Base-by-base conservation (phyloP, 805 yeast genomes). In the Candida ulmi region DNA sequence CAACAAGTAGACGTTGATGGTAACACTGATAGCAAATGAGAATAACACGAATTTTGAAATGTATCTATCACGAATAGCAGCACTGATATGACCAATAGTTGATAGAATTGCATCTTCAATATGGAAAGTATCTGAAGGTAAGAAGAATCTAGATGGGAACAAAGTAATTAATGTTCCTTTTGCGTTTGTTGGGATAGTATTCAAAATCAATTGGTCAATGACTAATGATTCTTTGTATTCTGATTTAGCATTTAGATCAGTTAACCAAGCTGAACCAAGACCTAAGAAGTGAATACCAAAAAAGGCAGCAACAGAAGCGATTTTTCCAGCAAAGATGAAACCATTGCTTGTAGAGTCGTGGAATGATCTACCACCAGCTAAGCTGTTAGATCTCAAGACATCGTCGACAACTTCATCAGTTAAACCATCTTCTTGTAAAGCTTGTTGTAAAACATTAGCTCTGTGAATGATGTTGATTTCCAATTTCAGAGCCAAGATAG, bases 371-470 rank as follows among this genome's bases (percentile, higher is more conserved):
- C 55, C 61, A 17, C 58, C 53, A n/a, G 51, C 18, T 40, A 44
- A 47, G n/a, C 26, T 35, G 17, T 40, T 44, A 12, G 51, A 49
- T 54, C 59, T 39, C 46, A 47, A 78, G 27, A 88, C 90, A 29
- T 78, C 72, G 47, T 76, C 79, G 11, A 96, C 96, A 26, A 84
- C 83, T 35, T 68, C 60, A 30, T 78, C 76, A 33, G 84, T 73
- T 26, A 91, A 76, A 19, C 99, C 98, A 55, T 91, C 99, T 59
- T 91, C 99, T 66, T 90, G 93, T 47, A 91, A 69, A 23, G 86
- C 88, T 46, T 77, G 79, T 57, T 83, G 80, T 57, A 88, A 74
- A 40, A 78, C 76, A 43, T 86, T 79, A 35, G 88, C 83, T 48
- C 87, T 78, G 62, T 90, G 87, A 40, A 93, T 93, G 44, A 85